These are phyloP conservation scores for Whalleya microplaca DNA, from an alignment of 2,329 filamentous ascomycete genomes.

Conservation along the genomic window DNA sequence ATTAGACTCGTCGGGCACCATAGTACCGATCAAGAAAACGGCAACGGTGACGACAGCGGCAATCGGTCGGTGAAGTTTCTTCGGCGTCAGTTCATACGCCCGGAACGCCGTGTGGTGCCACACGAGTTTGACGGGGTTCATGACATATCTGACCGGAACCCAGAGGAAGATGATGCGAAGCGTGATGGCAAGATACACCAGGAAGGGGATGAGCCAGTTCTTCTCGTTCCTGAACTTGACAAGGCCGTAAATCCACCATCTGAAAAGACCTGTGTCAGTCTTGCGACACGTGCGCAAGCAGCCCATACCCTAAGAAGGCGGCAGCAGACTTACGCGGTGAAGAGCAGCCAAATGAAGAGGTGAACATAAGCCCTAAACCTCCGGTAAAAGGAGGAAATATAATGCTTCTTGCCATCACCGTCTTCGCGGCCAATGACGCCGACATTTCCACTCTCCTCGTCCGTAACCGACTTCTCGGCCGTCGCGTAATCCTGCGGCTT, in stretches of 20 bases:
- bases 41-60: conserved; percentile 68
- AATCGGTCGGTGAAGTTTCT: conserved; percentile 64
- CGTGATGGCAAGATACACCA: conserved; percentile 76
- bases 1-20: conserved; percentile 69
- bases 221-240: conserved; percentile 69
- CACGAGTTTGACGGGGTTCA: conserved; percentile 65
- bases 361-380: conserved; percentile 50
- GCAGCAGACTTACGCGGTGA: conserved; percentile 39
- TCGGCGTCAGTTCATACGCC: conserved; percentile 65
- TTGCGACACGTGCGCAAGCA: conserved; percentile 8
- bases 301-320: conserved; percentile 4
- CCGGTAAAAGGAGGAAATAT: conserved; percentile 43
- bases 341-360: conserved; percentile 45
- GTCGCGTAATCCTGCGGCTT: conserved; percentile 43
- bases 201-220: conserved; percentile 84
- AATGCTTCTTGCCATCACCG: conserved; percentile 28
- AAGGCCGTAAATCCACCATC: conserved; percentile 46
- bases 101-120: conserved; percentile 69
- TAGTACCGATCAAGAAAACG: conserved; percentile 77
- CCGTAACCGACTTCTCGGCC: conserved; percentile 37
- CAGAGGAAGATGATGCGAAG: conserved; percentile 77
- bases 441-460: conserved; percentile 38
- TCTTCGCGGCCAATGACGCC: conserved; percentile 24
- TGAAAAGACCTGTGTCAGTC: conserved; percentile 28
- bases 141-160: conserved; percentile 68